Evolutionary conservation across 164 flowering plant genomes (phyloP).

Genomic region (Annona cherimola): DNA sequence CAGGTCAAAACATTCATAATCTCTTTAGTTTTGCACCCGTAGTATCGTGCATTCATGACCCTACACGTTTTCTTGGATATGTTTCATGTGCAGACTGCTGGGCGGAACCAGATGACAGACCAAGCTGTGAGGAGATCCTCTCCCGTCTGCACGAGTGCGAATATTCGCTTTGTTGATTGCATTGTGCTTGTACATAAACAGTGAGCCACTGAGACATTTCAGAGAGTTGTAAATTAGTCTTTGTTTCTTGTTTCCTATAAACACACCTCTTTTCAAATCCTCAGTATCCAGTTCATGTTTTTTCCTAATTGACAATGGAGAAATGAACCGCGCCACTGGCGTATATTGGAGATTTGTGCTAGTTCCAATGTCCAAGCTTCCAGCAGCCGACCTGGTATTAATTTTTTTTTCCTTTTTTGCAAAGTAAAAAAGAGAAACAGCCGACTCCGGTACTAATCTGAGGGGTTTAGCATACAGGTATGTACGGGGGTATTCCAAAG

Average conservation of each 20-base stretch:
- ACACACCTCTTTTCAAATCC: not conserved
- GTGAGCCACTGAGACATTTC: not conserved
- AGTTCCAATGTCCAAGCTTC: too few relatives aligned
- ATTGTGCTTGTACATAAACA: not conserved
- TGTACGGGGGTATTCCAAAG: too few relatives aligned
- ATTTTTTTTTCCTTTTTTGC: too few relatives aligned
- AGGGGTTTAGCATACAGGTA: too few relatives aligned
- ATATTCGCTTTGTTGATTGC: conserved; percentile 22
- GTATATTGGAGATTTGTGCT: too few relatives aligned
- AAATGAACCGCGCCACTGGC: too few relatives aligned
- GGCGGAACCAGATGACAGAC: conserved; percentile 79
- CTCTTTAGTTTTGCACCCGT: not conserved
- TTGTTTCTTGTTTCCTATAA: not conserved
- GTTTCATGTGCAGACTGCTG: conserved; percentile 67
- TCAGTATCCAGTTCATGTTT: too few relatives aligned
- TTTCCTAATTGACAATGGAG: too few relatives aligned
- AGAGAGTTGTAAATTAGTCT: conserved; percentile 10
- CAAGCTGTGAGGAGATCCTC: conserved; percentile 78
- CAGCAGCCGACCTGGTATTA: too few relatives aligned
- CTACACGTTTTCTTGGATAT: not conserved
- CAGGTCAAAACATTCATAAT: conserved; percentile 37
- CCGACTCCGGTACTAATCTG: too few relatives aligned
- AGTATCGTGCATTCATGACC: not conserved
- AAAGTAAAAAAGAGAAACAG: too few relatives aligned
- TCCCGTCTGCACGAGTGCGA: conserved; percentile 79